These are phyloP conservation scores for Aspergillus sp. DNA, from an alignment of 2,329 filamentous ascomycete genomes.

Conservation along the genomic window DNA sequence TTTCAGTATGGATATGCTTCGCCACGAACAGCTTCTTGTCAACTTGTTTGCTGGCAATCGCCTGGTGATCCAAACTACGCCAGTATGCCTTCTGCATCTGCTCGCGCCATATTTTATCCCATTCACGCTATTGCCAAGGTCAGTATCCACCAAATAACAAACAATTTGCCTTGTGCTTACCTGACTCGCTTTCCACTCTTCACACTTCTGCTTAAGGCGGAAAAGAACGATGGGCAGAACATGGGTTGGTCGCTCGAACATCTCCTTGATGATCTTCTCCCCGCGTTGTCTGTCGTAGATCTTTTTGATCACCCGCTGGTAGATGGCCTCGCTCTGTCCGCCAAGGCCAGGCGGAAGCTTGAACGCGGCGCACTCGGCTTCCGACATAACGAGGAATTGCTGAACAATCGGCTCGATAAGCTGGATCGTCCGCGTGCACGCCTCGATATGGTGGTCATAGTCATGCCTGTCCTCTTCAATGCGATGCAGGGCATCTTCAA, in stretches of 20 bases:
- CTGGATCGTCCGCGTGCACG: constrained; percentile 91
- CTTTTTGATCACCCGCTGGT: constrained; percentile 96
- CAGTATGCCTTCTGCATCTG: constrained; percentile 95
- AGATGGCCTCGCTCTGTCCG: constrained; percentile 93
- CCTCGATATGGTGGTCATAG: constrained; percentile 98
- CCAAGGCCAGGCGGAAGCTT: constrained; percentile 80
- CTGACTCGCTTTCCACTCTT: constrained; percentile 95
- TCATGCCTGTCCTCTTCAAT: constrained; percentile 98
- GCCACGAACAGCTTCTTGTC: constrained; percentile 91
- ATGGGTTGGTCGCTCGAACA: constrained; percentile 80
- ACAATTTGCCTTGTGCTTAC: constrained; percentile 31
- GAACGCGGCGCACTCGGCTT: constrained; percentile 72
- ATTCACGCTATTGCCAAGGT: constrained; percentile 67
- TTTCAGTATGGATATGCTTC: constrained; percentile 86
- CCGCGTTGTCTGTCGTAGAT: constrained; percentile 87
- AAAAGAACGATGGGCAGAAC: constrained; percentile 88
- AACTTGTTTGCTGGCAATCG: constrained; percentile 79
- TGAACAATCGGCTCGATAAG: constrained; percentile 92
- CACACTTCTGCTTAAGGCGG: constrained; percentile 90
- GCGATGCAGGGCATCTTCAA: constrained; percentile 88
- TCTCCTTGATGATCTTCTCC: constrained; percentile 79
- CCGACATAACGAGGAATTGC: constrained; percentile 77
- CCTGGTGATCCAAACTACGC: constrained; percentile 95
- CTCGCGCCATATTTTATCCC: constrained; percentile 98
- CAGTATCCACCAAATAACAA: background rate